A percentile compares a stretch with the other conserved stretches of the same genome.
Conservation (phyloP, 768 basidiomycete genomes). For the Phlegmacium glaucopus region DNA sequence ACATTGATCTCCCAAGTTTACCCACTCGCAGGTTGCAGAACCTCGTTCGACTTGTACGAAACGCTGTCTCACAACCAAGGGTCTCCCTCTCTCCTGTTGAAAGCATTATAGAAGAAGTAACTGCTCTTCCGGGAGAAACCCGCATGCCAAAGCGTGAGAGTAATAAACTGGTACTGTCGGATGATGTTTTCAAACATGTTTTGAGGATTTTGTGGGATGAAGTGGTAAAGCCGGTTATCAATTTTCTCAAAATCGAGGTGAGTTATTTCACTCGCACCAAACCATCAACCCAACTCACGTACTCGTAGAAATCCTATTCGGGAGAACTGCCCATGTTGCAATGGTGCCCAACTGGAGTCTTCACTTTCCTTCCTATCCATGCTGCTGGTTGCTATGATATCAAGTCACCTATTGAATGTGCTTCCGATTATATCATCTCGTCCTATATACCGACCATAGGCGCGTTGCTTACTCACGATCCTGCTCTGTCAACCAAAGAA, state of each 20-base stretch:
- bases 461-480: too few species aligned
- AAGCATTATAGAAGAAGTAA: background rate
- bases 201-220: conserved; percentile 2
- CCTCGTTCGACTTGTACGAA: background rate
- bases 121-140: background rate
- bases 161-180: background rate
- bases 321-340: too few species aligned
- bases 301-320: too few species aligned
- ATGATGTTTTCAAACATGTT: conserved; percentile 1
- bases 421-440: too few species aligned
- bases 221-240: conserved; percentile 5
- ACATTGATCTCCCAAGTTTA: background rate
- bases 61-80: background rate
- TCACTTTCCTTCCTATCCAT: too few species aligned
- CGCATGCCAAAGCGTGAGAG: background rate
- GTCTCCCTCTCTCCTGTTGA: background rate
- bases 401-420: too few species aligned
- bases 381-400: too few species aligned
- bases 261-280: too few species aligned
- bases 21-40: background rate
- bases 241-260: conserved; percentile 2
- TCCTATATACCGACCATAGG: too few species aligned
- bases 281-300: too few species aligned
- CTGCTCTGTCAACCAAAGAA: too few species aligned
- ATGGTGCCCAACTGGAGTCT: too few species aligned